Evolutionary conservation across 1,284 basidiomycete genomes (phyloP).

Genomic region (Fomes fomentarius): DNA sequence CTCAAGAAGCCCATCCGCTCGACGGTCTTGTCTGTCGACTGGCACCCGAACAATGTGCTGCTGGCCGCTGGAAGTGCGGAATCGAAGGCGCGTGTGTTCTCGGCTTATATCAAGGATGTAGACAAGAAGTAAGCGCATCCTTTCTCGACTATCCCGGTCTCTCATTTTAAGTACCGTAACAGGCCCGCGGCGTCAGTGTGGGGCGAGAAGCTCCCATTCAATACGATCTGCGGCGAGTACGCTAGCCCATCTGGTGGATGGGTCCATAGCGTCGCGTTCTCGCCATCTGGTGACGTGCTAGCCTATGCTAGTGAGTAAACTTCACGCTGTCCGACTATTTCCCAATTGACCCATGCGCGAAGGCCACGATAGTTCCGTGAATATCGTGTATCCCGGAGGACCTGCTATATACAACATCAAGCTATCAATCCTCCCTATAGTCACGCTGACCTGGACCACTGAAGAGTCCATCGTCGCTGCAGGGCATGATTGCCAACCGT

Average conservation of each 20-base stretch:
- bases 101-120: constrained; percentile 93
- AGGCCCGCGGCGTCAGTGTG: constrained; percentile 91
- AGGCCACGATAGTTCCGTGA: constrained; percentile 94
- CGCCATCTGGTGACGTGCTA: constrained; percentile 89
- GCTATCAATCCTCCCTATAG: constrained; percentile 76
- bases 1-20: constrained; percentile 87
- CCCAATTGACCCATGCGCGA: neutral
- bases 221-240: constrained; percentile 96
- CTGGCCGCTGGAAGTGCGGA: constrained; percentile 95
- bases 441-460: constrained; percentile 84
- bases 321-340: neutral
- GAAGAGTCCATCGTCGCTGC: constrained; percentile 88
- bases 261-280: constrained; percentile 97
- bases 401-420: constrained; percentile 75
- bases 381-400: constrained; percentile 83
- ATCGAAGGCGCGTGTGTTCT: constrained; percentile 97
- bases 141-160: neutral
- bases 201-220: constrained; percentile 98
- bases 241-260: constrained; percentile 89
- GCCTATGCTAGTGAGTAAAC: constrained; percentile 84
- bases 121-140: constrained; percentile 73
- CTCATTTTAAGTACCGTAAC: neutral
- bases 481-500: constrained; percentile 97
- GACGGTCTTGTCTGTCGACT: constrained; percentile 93
- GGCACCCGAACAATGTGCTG: constrained; percentile 95